Evolutionary conservation across 495 filamentous ascomycete species (phyloP).

Genomic region (Penicillium fimorum): DNA sequence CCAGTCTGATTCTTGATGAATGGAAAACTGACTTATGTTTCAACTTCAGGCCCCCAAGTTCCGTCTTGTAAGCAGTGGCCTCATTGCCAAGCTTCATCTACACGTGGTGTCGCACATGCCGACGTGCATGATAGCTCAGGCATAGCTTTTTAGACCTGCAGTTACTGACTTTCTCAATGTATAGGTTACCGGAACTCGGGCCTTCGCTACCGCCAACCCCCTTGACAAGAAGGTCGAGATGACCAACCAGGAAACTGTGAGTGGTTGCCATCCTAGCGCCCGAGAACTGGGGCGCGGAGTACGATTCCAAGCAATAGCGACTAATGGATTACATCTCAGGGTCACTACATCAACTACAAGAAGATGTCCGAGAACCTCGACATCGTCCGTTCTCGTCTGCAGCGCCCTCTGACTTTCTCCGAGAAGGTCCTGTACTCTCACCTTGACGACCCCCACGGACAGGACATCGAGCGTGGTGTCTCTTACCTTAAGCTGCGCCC

Average conservation of each 20-base stretch:
- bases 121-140: slow-evolving; percentile 3
- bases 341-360: slow-evolving; percentile 79
- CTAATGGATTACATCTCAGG: slow-evolving; percentile 36
- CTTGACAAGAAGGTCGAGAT: slow-evolving; percentile 79
- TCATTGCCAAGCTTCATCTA: slow-evolving; percentile 7
- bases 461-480: slow-evolving; percentile 92
- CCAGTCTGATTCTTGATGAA: slow-evolving; percentile 5
- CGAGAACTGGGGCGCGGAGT: background rate
- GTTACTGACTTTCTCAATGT: slow-evolving; percentile 17
- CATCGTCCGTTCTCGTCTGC: slow-evolving; percentile 82
- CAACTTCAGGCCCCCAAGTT: slow-evolving; percentile 45
- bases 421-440: slow-evolving; percentile 99
- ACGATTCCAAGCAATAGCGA: background rate
- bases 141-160: background rate
- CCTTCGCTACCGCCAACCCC: slow-evolving; percentile 61
- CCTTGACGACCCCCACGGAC: slow-evolving; percentile 92
- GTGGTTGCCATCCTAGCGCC: slow-evolving; percentile 15
- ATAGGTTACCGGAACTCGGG: slow-evolving; percentile 52
- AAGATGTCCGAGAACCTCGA: slow-evolving; percentile 98
- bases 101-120: slow-evolving; percentile 11
- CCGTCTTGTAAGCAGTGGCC: slow-evolving; percentile 52
- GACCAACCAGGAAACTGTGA: slow-evolving; percentile 70
- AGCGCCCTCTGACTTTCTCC: slow-evolving; percentile 89
- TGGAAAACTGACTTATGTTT: slow-evolving; percentile 26
- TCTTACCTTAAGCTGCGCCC: slow-evolving; percentile 96